Evolutionary conservation across 164 flowering plant genomes (phyloP), one percentile per base, ranked within the genome.

Genomic region (Euptelea pleiosperma): DNA sequence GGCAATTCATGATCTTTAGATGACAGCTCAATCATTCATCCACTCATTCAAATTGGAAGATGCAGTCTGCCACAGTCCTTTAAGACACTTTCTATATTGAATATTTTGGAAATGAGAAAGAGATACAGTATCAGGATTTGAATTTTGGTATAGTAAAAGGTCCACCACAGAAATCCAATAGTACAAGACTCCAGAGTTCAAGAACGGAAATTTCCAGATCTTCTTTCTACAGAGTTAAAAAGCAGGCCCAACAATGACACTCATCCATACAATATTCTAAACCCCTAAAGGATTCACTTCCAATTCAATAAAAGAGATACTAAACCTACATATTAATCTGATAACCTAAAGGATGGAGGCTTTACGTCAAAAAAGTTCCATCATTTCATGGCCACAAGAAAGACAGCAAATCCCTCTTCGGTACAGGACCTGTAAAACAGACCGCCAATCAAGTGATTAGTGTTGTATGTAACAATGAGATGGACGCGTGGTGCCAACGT

Each of bases 1-100:
- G 68, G 58, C 34, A 67, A 37, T 61, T 69, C 82, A 77, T 77
- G 67, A 53, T 68, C 45, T 62, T 55, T 24, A 18, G 44, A 10
- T 21, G 34, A 30, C n/a, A 58, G 18, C 31, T 55, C 61, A 65
- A 55, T 15, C 22, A 19, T 49, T 52, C 42, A 68, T 51, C 60
- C 37, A 19, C 52, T 54, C 25, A 1, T 15, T 45, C 25, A 70
- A 41, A n/a, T 29, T 69, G 50, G 63, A 31, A 42, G 53, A 47
- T 48, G 56, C 36, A 36, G 28, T 21, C 39, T 54, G 22, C 15
- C 48, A 29, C 49, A 57, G 39, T 57, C 37, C 24, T 33, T 40
- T 19, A 44, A 24, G 5, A 28, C 2, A 39, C 19, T 18, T 46
- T 35, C 61, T 56, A 31, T 33, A 48, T 10, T 25, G 16, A 55